These are phyloP conservation scores for Celoporthe dispersa DNA, from an alignment of 2,329 filamentous ascomycete genomes.

Conservation along the genomic window DNA sequence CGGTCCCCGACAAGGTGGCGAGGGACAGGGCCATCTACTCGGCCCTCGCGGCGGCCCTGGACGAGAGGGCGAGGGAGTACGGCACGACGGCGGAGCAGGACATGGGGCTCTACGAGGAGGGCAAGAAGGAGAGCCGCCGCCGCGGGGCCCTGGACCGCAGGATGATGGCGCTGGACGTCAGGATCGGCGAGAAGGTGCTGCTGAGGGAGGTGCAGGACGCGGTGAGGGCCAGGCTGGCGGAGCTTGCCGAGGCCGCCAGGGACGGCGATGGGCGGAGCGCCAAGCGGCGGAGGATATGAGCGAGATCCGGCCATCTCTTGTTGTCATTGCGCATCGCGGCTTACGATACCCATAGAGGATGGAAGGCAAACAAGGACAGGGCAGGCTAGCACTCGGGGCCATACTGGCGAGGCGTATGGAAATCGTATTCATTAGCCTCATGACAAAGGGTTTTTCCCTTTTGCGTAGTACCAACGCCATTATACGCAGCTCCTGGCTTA, in stretches of 20 bases:
- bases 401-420: background rate
- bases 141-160: constrained; percentile 22
- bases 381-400: background rate
- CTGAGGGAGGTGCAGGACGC: constrained; percentile 37
- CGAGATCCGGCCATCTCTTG: background rate
- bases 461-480: constrained; percentile 11
- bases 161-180: constrained; percentile 40
- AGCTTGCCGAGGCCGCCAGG: constrained; percentile 25
- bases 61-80: constrained; percentile 36
- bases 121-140: constrained; percentile 11
- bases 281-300: constrained; percentile 34
- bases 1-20: constrained; percentile 53
- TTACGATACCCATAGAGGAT: constrained; percentile 27
- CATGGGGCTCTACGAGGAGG: constrained; percentile 23
- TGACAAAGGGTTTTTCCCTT: background rate
- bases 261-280: constrained; percentile 33
- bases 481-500: background rate
- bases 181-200: constrained; percentile 43
- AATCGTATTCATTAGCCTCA: background rate
- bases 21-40: constrained; percentile 51
- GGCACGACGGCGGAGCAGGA: constrained; percentile 39
- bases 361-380: background rate
- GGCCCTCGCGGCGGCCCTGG: constrained; percentile 42
- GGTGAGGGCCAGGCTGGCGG: constrained; percentile 31
- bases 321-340: background rate